Conservation (phyloP, 805 yeast genomes). For the Nakazawaea pomicola region DNA sequence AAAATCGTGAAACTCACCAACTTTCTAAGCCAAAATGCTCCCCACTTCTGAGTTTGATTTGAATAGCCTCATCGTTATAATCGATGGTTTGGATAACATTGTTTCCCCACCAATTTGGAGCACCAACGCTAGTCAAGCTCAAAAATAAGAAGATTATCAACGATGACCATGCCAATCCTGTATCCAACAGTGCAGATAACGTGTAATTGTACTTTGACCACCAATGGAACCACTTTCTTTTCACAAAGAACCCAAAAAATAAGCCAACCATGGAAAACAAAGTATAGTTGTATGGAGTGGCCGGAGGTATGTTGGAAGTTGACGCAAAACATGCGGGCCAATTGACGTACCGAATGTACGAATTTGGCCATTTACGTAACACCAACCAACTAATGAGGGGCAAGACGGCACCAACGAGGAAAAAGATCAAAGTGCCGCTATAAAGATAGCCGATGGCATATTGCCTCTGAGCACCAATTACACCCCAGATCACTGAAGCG, state of each 20-base stretch:
- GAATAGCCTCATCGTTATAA: conserved; percentile 28
- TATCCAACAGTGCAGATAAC: conserved; percentile 59
- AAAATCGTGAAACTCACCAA: conserved; percentile 33
- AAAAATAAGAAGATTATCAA: conserved; percentile 51
- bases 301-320: conserved; percentile 66
- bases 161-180: conserved; percentile 63
- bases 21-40: conserved; percentile 41
- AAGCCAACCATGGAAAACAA: conserved; percentile 51
- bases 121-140: conserved; percentile 33
- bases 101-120: conserved; percentile 66
- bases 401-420: conserved; percentile 49
- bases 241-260: conserved; percentile 52
- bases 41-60: conserved; percentile 32
- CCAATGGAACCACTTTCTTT: conserved; percentile 55
- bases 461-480: conserved; percentile 57
- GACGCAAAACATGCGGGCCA: conserved; percentile 66
- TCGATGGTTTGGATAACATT: conserved; percentile 36
- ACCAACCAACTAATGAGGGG: conserved; percentile 36
- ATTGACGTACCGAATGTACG: conserved; percentile 42
- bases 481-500: conserved; percentile 63
- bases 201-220: conserved; percentile 75
- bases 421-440: conserved; percentile 52
- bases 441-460: conserved; percentile 46
- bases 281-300: conserved; percentile 64
- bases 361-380: conserved; percentile 32